Percentiles rank a stretch among this genome's conserved stretches.
Conservation (phyloP, 805 yeast genomes). For the Cyberlindnera meyerae region DNA sequence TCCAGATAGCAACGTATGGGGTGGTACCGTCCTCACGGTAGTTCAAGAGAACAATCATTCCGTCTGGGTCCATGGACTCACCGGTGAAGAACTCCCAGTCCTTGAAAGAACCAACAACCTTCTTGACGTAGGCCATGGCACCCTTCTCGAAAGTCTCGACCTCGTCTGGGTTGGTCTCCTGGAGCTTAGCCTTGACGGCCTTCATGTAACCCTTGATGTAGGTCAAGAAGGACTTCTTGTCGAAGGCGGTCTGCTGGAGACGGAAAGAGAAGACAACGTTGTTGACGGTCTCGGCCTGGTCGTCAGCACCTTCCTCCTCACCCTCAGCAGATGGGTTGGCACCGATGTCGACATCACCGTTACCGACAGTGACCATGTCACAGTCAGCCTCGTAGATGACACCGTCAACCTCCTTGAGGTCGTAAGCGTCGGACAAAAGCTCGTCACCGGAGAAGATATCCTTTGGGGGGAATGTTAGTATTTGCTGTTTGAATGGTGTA, state of each 20-base stretch:
- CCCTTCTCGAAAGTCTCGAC: slow-evolving; percentile 94
- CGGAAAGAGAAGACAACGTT: slow-evolving; percentile 98
- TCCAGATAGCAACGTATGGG: slow-evolving; percentile 97
- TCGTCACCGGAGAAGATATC: slow-evolving; percentile 95
- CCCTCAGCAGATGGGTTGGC: slow-evolving; percentile 99
- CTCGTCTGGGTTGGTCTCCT: slow-evolving; percentile 84
- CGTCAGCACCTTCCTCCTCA: slow-evolving; percentile 72
- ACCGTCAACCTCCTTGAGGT: slow-evolving; percentile 76
- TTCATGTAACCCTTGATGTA: slow-evolving; percentile 99
- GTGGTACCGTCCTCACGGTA: slow-evolving; percentile 99
- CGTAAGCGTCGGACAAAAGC: slow-evolving; percentile 96
- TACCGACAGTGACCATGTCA: slow-evolving; percentile 81
- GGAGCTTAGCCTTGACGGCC: slow-evolving; percentile 84
- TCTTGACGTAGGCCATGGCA: slow-evolving; percentile 93
- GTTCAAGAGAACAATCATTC: slow-evolving; percentile 95
- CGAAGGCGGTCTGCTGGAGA: slow-evolving; percentile 91
- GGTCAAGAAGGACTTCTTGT: slow-evolving; percentile 94
- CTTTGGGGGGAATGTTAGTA: slow-evolving; percentile 26
- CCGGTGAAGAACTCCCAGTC: slow-evolving; percentile 99
- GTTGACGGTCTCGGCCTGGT: slow-evolving; percentile 88
- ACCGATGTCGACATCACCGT: slow-evolving; percentile 96
- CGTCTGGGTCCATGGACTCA: slow-evolving; percentile 99
- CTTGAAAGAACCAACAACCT: slow-evolving; percentile 89
- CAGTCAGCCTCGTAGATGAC: slow-evolving; percentile 97
- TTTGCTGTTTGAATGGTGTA: neutral